Base-by-base conservation (phyloP, 1,284 basidiomycete species). In the Cryptococcus neoformans region DNA sequence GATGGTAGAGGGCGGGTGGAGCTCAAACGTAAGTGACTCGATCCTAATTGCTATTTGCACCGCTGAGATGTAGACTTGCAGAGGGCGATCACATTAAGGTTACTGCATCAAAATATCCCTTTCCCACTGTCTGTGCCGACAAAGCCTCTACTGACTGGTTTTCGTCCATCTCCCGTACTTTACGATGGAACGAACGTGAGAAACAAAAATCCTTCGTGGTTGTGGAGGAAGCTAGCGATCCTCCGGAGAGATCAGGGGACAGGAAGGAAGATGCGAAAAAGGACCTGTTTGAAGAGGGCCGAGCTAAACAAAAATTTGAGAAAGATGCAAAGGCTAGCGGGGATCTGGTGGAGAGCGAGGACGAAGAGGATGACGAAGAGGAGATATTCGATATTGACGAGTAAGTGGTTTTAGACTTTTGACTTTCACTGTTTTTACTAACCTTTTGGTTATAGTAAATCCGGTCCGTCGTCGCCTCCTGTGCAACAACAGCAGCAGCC, bases 71-170 rank as follows among this genome's bases (percentile, higher is more conserved):
- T 2, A n/a, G 42, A 44, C 21, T 36, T 6, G 28, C 35, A 94
- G 92, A 98, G 85, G 96, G 96, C 47, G 96, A 99, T 73, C 96
- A 99, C 75, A 98, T 99, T 81, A 99, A 96, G 79, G 88, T 99
- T 58, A 95, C 90, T 0, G 96, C 96, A 0, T 98, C 94, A 4
- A 92, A 89, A 72, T 99, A 94, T 76, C 96, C 96, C 4, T 99
- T 99, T 83, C 96, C 96, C 0, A 99, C 96, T 1, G 92, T 99
- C 5, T 98, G 93, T 72, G 92, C 92, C 9, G 92, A 97, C 72
- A 96, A 95, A 64, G 94, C 97, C 75, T 94, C 90, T 6, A 92
- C 89, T 3, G 95, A 99, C 73, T 99, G 96, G 96, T 99, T 99
- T 85, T 87, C 92, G 62, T 85, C 93, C 9, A 99, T 97, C 62